Evolutionary conservation across 73 alveolate genomes (phyloP), one percentile per base, ranked within the genome.

Genomic region (Paramecium pentaurelia): DNA sequence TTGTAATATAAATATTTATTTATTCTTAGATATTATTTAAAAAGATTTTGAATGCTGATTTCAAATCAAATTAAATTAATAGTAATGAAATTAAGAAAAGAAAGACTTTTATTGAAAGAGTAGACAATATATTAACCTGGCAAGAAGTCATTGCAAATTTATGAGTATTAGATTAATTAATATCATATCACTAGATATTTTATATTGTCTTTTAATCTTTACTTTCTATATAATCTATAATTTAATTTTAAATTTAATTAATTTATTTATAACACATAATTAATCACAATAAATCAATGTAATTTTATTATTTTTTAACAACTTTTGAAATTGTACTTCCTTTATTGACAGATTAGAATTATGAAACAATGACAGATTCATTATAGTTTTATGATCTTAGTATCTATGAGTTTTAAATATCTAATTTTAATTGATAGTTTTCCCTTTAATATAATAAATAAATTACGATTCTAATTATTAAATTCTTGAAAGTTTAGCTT

Each of bases 101-200:
- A 49, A 25, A 80, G 45, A 45, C 91, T 9, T 80, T 45, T 16
- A 80, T 80, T 27, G 91, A 80, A 49, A 80, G 91, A 80, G 18
- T 80, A 22, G 91, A 80, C 34, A 80, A 80, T 47, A 0, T 80
- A 20, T 45, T 80, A 80, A 80, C 91, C 32, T 80, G 91, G 91
- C 32, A 80, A 47, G 91, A 80, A 80, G 75, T 80, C 11, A 34
- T 64, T 10, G 84, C 84, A 64, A 64, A 64, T 64, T 64, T 64
- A 64, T 64, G 84, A 64, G 84, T 64, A 64, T 64, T 28, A 54
- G 14, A 54, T 54, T 54, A 54, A 54, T 54, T 54, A 54, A 54
- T 18, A 54, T 54, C 36, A 54, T 18, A n/a, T 54, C 70, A 54
- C 70, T 54, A 54, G 2, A 16, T 18, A 16, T 54, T 22, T 22